Evolutionary conservation across 768 basidiomycete species (phyloP).

Genomic region (Jaapia argillacea): DNA sequence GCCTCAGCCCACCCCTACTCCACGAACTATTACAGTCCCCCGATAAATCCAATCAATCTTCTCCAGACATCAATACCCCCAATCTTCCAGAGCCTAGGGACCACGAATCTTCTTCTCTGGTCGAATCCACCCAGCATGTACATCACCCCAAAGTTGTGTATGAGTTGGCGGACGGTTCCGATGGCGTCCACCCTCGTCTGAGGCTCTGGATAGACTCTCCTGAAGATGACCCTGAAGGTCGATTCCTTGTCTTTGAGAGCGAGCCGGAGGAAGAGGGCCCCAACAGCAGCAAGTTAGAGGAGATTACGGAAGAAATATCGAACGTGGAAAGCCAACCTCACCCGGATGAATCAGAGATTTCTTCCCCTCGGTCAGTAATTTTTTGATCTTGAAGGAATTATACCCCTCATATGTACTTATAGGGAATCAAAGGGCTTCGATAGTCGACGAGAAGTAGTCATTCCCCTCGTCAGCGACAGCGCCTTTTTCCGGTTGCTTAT

Average conservation of each 20-base stretch:
- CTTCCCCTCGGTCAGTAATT: background rate
- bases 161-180: conserved; percentile 39
- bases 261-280: background rate
- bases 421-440: background rate
- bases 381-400: background rate
- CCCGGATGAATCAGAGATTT: background rate
- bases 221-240: background rate
- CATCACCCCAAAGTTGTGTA: conserved; percentile 33
- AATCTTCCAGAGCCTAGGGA: background rate
- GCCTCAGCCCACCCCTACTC: conserved; percentile 40
- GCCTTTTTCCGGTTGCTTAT: conserved; percentile 74
- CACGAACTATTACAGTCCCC: conserved; percentile 27
- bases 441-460: conserved; percentile 43
- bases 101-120: conserved; percentile 6
- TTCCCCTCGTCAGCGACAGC: conserved; percentile 72
- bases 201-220: conserved; percentile 33
- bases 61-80: background rate
- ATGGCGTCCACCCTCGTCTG: conserved; percentile 46
- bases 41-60: conserved; percentile 10
- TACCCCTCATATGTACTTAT: too few relatives aligned
- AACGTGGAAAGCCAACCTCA: background rate
- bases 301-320: background rate
- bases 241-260: background rate
- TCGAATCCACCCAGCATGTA: too few relatives aligned
- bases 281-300: background rate